A percentile compares a stretch with the other conserved stretches of the same genome.
These are phyloP conservation scores for Didymella lethalis DNA, from an alignment of 2,329 filamentous ascomycete genomes.

Conservation along the genomic window DNA sequence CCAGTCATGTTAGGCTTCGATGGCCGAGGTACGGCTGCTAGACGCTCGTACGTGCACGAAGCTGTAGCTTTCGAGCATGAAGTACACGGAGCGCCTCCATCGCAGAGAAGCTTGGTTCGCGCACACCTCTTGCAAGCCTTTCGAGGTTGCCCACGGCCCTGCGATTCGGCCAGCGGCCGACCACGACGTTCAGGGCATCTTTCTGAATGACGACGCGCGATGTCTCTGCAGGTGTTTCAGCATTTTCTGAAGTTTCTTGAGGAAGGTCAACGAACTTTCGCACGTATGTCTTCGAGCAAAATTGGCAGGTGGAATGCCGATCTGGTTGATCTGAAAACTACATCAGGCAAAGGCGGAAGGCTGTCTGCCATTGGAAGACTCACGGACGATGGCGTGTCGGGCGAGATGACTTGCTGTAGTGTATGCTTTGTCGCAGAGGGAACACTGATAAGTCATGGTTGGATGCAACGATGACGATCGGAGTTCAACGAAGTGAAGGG, in stretches of 20 bases:
- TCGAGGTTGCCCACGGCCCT: conserved; percentile 9
- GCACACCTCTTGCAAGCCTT: conserved; percentile 10
- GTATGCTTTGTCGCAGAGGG: conserved; percentile 1
- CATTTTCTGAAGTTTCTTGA: not conserved
- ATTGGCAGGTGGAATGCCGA: conserved; percentile 3
- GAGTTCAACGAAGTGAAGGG: not conserved
- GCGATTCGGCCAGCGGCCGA: not conserved
- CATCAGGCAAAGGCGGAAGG: not conserved
- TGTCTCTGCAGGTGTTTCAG: not conserved
- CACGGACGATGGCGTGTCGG: conserved; percentile 1
- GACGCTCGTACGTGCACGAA: not conserved
- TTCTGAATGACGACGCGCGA: conserved; percentile 10
- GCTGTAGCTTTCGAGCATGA: no score
- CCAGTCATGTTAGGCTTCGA: no score
- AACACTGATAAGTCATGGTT: conserved; percentile 5
- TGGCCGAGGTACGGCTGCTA: no score
- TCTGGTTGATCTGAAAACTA: conserved; percentile 1
- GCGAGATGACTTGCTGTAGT: conserved; percentile 10
- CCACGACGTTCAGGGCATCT: conserved; percentile 4
- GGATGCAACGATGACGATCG: not conserved
- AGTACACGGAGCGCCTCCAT: not conserved
- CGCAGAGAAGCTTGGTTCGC: not conserved
- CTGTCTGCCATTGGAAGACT: not conserved
- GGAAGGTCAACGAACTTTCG: conserved; percentile 1
- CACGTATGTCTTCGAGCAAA: conserved; percentile 1